phyloP scores from a whole-genome alignment of 2,329 filamentous ascomycete genomes.

The Calonectria pseudoturangicola region DNA sequence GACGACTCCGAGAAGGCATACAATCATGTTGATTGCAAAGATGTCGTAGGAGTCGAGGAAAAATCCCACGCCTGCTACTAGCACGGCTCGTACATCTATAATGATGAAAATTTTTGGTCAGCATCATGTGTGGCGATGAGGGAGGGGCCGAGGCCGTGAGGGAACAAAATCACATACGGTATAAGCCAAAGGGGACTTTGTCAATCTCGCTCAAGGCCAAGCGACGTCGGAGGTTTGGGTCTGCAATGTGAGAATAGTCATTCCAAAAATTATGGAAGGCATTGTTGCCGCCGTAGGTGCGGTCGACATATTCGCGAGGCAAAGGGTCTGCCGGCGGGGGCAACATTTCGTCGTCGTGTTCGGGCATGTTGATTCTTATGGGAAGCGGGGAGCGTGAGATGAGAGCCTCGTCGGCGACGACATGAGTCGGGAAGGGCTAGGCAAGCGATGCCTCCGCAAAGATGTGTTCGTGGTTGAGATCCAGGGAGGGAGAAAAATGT shows the following conservation, averaged over 20 bases:
- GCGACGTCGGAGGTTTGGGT: constrained; percentile 85
- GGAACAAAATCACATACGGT: constrained; percentile 66
- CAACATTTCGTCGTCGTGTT: constrained; percentile 61
- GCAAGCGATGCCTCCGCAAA: constrained; percentile 37
- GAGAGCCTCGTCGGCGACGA: constrained; percentile 51
- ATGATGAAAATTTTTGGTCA: constrained; percentile 20
- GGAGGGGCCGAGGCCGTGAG: neutral
- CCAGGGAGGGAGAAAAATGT: constrained; percentile 37
- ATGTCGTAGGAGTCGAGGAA: constrained; percentile 89
- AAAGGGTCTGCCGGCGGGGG: constrained; percentile 63
- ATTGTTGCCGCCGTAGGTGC: constrained; percentile 77
- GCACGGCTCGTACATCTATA: constrained; percentile 79
- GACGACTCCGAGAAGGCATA: constrained; percentile 83
- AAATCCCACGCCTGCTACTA: constrained; percentile 88
- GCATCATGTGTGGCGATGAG: constrained; percentile 3
- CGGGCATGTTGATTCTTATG: constrained; percentile 55
- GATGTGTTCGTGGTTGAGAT: constrained; percentile 38
- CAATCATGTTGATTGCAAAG: constrained; percentile 86
- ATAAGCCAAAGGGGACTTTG: constrained; percentile 85
- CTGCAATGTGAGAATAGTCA: constrained; percentile 78
- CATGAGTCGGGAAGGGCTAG: constrained; percentile 47
- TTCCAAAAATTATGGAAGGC: constrained; percentile 86
- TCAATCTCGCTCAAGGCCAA: constrained; percentile 87
- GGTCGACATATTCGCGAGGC: constrained; percentile 53
- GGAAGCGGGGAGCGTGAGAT: constrained; percentile 50